phyloP scores from a whole-genome alignment of 176 grass and related monocot species.

The Oryza punctata region DNA sequence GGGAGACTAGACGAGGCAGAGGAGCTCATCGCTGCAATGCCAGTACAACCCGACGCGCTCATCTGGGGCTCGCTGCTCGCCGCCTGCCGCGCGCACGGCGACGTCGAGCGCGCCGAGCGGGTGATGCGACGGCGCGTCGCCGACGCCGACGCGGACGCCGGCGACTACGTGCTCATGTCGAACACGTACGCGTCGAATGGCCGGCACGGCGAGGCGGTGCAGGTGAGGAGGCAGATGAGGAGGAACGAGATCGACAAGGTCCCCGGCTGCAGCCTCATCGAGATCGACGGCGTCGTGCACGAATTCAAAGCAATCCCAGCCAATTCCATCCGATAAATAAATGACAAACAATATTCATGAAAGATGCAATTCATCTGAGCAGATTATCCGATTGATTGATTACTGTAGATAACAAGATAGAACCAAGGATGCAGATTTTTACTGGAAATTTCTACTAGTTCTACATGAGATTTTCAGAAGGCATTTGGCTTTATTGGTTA shows the following conservation, averaged over 20 bases:
- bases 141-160: conserved; percentile 27
- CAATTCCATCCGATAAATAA: conserved; percentile 17
- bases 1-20: conserved; percentile 55
- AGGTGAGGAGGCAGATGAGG: conserved; percentile 63
- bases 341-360: neutral
- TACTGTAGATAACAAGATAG: neutral
- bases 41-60: conserved; percentile 47
- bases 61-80: conserved; percentile 73
- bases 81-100: conserved; percentile 46
- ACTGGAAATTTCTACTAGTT: no score
- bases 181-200: conserved; percentile 59
- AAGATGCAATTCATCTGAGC: no score
- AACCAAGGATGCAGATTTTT: no score
- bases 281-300: conserved; percentile 73
- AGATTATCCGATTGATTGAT: neutral
- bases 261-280: conserved; percentile 69
- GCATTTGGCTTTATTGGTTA: neutral
- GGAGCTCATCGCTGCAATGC: conserved; percentile 58
- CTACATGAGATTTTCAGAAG: no score
- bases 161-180: conserved; percentile 66
- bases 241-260: conserved; percentile 49
- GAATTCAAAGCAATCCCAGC: conserved; percentile 57
- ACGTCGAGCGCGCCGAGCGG: conserved; percentile 55
- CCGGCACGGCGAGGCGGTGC: conserved; percentile 13
- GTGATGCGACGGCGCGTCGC: conserved; percentile 23